Evolutionary conservation across 805 yeast species (phyloP).

Genomic region (Candida gorgasii): DNA sequence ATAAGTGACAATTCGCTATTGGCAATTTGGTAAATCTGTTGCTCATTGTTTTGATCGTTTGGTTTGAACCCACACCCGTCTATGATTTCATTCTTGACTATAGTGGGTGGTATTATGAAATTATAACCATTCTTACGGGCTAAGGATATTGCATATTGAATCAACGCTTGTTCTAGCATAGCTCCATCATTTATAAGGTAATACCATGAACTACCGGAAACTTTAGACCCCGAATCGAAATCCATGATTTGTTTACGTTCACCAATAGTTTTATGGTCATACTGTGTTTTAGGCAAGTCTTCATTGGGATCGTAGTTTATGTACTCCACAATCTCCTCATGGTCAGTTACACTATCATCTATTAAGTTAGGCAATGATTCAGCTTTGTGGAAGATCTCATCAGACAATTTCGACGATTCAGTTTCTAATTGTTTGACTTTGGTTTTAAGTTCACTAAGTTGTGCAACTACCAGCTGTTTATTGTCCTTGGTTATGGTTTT

Average conservation of each 20-base stretch:
- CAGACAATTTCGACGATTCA: conserved; percentile 28
- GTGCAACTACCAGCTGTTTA: conserved; percentile 12
- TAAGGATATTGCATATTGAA: conserved; percentile 69
- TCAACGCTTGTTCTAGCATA: conserved; percentile 81
- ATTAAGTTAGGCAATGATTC: conserved; percentile 65
- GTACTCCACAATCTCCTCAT: conserved; percentile 46
- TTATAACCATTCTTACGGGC: conserved; percentile 70
- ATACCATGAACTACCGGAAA: conserved; percentile 88
- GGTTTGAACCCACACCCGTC: conserved; percentile 95
- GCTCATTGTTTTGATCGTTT: conserved; percentile 81
- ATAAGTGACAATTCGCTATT: conserved; percentile 64
- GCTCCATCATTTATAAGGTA: conserved; percentile 86
- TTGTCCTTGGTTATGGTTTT: conserved; percentile 21
- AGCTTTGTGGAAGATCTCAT: conserved; percentile 38
- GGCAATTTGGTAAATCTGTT: conserved; percentile 72
- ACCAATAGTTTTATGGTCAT: conserved; percentile 75
- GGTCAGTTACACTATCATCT: conserved; percentile 48
- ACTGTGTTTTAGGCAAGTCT: conserved; percentile 12
- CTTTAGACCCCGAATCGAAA: conserved; percentile 66
- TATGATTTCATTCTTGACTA: conserved; percentile 75
- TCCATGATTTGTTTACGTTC: conserved; percentile 67
- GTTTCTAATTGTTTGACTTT: conserved; percentile 28
- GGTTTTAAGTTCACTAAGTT: conserved; percentile 25
- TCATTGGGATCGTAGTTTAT: conserved; percentile 48
- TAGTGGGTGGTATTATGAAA: conserved; percentile 79